phyloP scores from a whole-genome alignment of 2,329 filamentous ascomycete species.

The Cryphonectria carpinicola region DNA sequence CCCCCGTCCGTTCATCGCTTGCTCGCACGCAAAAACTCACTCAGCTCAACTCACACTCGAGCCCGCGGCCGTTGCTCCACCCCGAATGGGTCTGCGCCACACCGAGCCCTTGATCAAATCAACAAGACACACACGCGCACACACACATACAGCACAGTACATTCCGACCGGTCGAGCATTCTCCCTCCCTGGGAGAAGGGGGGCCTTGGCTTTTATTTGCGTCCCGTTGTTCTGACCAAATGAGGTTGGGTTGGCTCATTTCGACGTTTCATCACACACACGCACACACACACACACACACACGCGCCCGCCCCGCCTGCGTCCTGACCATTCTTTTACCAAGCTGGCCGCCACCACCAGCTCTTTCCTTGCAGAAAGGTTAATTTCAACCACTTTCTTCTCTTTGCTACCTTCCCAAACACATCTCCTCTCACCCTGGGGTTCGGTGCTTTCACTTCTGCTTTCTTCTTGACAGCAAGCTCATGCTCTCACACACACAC shows the following conservation, averaged over 20 bases:
- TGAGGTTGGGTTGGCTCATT: conserved; percentile 49
- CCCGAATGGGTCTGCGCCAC: conserved; percentile 29
- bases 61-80: conserved; percentile 25
- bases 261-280: conserved; percentile 44
- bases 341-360: conserved; percentile 54
- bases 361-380: conserved; percentile 44
- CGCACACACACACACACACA: conserved; percentile 1
- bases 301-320: conserved; percentile 44
- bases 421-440: conserved; percentile 23
- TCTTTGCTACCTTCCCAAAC: conserved; percentile 21
- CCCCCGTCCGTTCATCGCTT: conserved; percentile 20
- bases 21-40: conserved; percentile 6
- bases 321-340: conserved; percentile 43
- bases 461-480: conserved; percentile 25
- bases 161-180: conserved; percentile 34
- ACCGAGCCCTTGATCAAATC: conserved; percentile 19
- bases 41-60: background rate
- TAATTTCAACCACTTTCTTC: conserved; percentile 40
- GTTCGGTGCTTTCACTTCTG: conserved; percentile 22
- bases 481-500: conserved; percentile 14
- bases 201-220: conserved; percentile 34
- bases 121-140: background rate
- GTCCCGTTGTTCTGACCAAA: conserved; percentile 46
- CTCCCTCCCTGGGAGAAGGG: conserved; percentile 33
- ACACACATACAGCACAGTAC: conserved; percentile 5